Evolutionary conservation across 805 yeast genomes (phyloP).

Genomic region (Yarrowia sp.): DNA sequence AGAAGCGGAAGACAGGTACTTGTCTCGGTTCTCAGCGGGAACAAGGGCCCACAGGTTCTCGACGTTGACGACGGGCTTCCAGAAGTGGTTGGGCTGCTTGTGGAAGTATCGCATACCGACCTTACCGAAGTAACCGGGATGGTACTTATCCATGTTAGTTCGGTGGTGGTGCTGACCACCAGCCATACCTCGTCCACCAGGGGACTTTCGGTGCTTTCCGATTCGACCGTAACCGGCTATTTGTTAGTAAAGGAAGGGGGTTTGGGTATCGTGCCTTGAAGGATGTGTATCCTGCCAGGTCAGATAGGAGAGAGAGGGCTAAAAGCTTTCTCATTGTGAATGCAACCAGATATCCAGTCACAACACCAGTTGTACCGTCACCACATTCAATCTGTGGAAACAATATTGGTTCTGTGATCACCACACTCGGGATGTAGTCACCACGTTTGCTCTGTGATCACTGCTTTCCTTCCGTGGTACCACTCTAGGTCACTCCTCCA

Average conservation of each 20-base stretch:
- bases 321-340: too few species aligned
- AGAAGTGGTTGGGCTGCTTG: constrained; percentile 91
- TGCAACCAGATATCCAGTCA: too few species aligned
- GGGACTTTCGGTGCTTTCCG: constrained; percentile 99
- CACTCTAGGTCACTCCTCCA: background rate
- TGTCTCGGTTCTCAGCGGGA: constrained; percentile 92
- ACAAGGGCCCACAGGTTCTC: constrained; percentile 98
- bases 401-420: too few species aligned
- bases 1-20: constrained; percentile 83
- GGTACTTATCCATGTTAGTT: constrained; percentile 99
- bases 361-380: too few species aligned
- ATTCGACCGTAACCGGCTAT: constrained; percentile 99
- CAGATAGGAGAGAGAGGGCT: too few species aligned
- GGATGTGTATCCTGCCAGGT: too few species aligned
- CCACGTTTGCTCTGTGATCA: too few species aligned
- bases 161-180: constrained; percentile 99
- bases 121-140: constrained; percentile 99
- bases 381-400: too few species aligned
- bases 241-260: constrained; percentile 40
- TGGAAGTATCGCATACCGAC: constrained; percentile 99
- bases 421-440: too few species aligned
- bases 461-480: too few species aligned
- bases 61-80: constrained; percentile 98
- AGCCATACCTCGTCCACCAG: constrained; percentile 99
- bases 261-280: background rate